Evolutionary conservation across 1,284 basidiomycete genomes (phyloP).

Genomic region (Austropuccinia psidii): DNA sequence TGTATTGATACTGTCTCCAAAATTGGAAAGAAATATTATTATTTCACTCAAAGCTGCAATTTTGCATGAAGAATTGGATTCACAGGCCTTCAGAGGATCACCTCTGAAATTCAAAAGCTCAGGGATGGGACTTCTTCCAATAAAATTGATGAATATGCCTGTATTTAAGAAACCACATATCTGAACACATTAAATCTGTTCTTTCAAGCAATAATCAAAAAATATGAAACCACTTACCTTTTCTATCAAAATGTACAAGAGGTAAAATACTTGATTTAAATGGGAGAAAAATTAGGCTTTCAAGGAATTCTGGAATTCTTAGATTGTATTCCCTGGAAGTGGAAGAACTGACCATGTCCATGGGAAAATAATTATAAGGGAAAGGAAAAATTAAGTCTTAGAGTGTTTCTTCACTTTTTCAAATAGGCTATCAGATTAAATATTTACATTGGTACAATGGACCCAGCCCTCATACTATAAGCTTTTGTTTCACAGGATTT

Average conservation of each 20-base stretch:
- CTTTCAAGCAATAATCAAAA: background rate
- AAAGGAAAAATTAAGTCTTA: conserved; percentile 2
- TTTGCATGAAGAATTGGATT: no score
- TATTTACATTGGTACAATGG: background rate
- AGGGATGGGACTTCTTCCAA: no score
- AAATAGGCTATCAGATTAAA: background rate
- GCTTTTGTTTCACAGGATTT: background rate
- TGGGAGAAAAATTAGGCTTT: background rate
- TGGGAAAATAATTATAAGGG: background rate
- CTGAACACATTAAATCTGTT: background rate
- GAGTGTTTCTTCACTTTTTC: no score
- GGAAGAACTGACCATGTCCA: background rate
- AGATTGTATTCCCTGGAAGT: background rate
- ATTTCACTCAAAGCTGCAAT: no score
- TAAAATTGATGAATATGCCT: background rate
- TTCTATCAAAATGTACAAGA: background rate
- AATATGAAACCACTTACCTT: background rate
- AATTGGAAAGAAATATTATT: no score
- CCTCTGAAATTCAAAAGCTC: no score
- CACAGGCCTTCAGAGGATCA: no score
- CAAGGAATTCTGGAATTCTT: background rate
- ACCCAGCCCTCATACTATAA: background rate
- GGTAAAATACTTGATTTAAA: no score
- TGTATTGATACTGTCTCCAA: no score
- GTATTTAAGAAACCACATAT: background rate